Base-by-base conservation (phyloP, 805 yeast species). In the Zygotorulaspora chibaensis region DNA sequence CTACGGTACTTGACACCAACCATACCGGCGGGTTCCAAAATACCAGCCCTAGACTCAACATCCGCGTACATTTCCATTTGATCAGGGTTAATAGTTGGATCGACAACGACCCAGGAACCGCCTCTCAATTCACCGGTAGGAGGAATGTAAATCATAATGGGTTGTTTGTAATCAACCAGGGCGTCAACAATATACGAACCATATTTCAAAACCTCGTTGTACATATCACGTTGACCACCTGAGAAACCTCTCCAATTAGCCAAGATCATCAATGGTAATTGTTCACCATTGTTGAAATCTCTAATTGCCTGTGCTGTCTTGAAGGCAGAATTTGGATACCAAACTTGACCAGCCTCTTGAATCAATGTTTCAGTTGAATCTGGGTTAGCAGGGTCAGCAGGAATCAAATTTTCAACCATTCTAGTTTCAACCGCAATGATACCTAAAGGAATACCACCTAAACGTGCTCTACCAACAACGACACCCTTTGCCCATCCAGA, bases 221-320 rank as follows among this genome's bases (percentile, higher is more conserved):
- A 95, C 99, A 93, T 93, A 70, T 93, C 99, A 67, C 97, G 87
- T 76, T 93, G 99, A 68, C 99, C 99, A 76, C 99, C 99, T 56
- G 97, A 88, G 82, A 93, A 93, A 63, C 99, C 99, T 82, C 99
- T 87, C 99, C 99, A 93, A 80, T 93, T 93, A 49, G 99, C 99
- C 58, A 93, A 74, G 56, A 93, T 88, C 95, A 93, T 87, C 69
- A 93, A 76, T 53, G 99, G 99, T 63, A 93, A 77, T 70, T 90
- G 91, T 71, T 93, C 99, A 76, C 99, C 99, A 65, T 88, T 74
- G 77, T 93, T 93, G 81, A 93, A 93, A 67, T 93, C 99, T 55
- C 84, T 84, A 60, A 93, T 91, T 17, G 99, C 98, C 74, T 93
- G 99, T 2, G 99, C 96, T 37, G 99, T 93, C 81, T 93, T 93